Evolutionary conservation across 2,329 filamentous ascomycete species (phyloP).

Genomic region (Didymella pomorum): DNA sequence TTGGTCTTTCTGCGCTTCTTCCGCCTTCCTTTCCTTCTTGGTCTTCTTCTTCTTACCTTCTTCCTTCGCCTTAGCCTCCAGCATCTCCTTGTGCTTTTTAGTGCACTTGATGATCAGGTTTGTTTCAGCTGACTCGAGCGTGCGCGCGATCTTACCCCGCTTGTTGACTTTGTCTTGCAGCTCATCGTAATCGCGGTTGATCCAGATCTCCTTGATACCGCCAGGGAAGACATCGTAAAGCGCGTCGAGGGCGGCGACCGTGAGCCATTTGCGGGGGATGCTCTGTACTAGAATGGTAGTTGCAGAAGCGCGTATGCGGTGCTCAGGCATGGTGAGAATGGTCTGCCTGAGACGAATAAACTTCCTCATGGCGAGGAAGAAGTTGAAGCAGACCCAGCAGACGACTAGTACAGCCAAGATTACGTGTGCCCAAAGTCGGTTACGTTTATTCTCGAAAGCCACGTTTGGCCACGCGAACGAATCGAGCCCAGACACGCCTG

Average conservation of each 20-base stretch:
- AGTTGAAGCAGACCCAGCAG: slow-evolving; percentile 83
- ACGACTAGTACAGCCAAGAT: slow-evolving; percentile 80
- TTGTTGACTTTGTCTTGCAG: slow-evolving; percentile 84
- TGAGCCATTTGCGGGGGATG: slow-evolving; percentile 91
- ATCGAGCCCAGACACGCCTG: slow-evolving; percentile 67
- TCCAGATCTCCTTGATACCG: slow-evolving; percentile 93
- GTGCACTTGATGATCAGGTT: slow-evolving; percentile 82
- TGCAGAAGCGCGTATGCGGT: slow-evolving; percentile 89
- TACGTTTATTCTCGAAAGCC: slow-evolving; percentile 63
- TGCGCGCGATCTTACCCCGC: slow-evolving; percentile 73
- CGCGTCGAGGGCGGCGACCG: slow-evolving; percentile 77
- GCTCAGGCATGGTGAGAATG: slow-evolving; percentile 92
- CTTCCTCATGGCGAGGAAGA: slow-evolving; percentile 83
- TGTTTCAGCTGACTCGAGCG: slow-evolving; percentile 83
- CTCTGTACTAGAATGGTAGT: slow-evolving; percentile 93
- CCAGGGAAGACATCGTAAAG: slow-evolving; percentile 97
- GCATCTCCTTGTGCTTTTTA: slow-evolving; percentile 76
- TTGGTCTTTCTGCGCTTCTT: slow-evolving; percentile 68
- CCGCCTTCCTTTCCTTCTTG: slow-evolving; percentile 64
- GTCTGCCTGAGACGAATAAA: slow-evolving; percentile 95
- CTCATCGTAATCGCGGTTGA: slow-evolving; percentile 87
- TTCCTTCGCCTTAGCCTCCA: slow-evolving; percentile 70
- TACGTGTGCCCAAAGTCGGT: slow-evolving; percentile 84
- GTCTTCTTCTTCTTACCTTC: slow-evolving; percentile 61
- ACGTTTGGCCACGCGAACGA: slow-evolving; percentile 89